These are phyloP conservation scores for Aphanomyces invadans DNA, from an alignment of 352 stramenopile species.

Conservation along the genomic window DNA sequence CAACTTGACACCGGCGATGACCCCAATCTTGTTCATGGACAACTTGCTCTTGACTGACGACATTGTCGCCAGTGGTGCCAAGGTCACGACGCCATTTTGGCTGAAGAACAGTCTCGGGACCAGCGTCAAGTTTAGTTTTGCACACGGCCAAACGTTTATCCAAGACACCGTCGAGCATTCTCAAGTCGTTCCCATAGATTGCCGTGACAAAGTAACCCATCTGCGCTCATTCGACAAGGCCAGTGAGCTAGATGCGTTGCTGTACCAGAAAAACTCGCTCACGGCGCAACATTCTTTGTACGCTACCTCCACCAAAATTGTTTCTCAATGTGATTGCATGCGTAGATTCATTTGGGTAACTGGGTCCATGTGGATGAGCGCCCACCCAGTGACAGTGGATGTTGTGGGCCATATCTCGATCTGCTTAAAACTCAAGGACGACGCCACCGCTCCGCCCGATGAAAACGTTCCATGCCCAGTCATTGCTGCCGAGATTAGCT, in stretches of 20 bases:
- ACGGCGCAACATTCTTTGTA: slow-evolving; percentile 85
- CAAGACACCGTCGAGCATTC: slow-evolving; percentile 2
- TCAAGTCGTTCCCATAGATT: slow-evolving; percentile 68
- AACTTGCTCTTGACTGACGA: slow-evolving; percentile 67
- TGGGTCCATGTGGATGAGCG: slow-evolving; percentile 81
- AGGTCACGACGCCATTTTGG: slow-evolving; percentile 84
- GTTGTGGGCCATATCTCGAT: slow-evolving; percentile 81
- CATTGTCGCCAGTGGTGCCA: slow-evolving; percentile 79
- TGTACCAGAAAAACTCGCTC: slow-evolving; percentile 52
- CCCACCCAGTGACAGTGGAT: slow-evolving; percentile 79
- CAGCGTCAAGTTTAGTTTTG: slow-evolving; percentile 82
- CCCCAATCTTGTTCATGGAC: slow-evolving; percentile 69
- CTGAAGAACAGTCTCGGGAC: slow-evolving; percentile 81
- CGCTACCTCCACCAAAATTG: slow-evolving; percentile 44
- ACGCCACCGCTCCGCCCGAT: background rate
- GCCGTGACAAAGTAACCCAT: slow-evolving; percentile 29
- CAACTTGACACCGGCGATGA: slow-evolving; percentile 83
- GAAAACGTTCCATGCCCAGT: slow-evolving; percentile 51
- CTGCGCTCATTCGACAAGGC: slow-evolving; percentile 84
- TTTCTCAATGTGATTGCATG: too few species aligned
- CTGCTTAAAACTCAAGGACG: slow-evolving; percentile 41
- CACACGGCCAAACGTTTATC: slow-evolving; percentile 41
- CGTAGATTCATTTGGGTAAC: slow-evolving; percentile 27
- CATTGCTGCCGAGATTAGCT: slow-evolving; percentile 77
- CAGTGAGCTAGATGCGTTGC: slow-evolving; percentile 29